Percentiles rank a stretch among this genome's conserved stretches.
Evolutionary conservation across 179 eudicot species (phyloP).

Genomic region (Beta lomatogona): DNA sequence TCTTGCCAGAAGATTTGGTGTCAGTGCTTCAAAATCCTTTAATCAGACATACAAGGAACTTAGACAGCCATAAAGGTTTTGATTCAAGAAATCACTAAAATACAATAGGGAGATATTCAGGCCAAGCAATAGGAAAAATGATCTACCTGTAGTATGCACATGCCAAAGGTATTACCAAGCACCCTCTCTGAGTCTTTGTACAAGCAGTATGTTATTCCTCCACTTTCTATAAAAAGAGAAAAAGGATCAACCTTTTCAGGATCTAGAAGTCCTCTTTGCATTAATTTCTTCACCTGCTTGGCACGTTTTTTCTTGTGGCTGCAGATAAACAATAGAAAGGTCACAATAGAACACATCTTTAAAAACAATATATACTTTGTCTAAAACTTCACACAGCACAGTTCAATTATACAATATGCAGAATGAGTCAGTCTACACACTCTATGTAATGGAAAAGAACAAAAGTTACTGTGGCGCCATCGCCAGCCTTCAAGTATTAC

Average conservation of each 20-base stretch:
- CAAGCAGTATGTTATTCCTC: conserved; percentile 71
- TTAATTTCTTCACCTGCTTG: conserved; percentile 63
- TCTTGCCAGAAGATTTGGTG: conserved; percentile 91
- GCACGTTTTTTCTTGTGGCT: conserved; percentile 81
- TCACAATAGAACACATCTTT: neutral
- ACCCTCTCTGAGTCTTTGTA: conserved; percentile 90
- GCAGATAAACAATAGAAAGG: conserved; percentile 20
- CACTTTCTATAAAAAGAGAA: conserved; percentile 78
- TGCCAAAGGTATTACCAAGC: conserved; percentile 95
- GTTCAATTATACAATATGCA: neutral
- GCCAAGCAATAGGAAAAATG: conserved; percentile 16
- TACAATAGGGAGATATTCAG: neutral
- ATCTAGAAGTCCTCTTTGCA: conserved; percentile 70
- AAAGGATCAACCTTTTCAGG: conserved; percentile 77
- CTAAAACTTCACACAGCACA: neutral
- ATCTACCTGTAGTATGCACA: conserved; percentile 90
- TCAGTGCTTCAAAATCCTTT: conserved; percentile 94
- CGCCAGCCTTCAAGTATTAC: too few relatives aligned
- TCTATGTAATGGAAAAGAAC: too few relatives aligned
- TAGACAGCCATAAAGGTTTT: conserved; percentile 6
- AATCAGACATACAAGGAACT: conserved; percentile 10
- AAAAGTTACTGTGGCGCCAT: too few relatives aligned
- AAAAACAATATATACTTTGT: neutral
- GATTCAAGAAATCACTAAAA: conserved; percentile 11
- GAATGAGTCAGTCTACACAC: neutral